Base-by-base conservation (phyloP, 2,329 filamentous ascomycete genomes). In the Penicillium sp. region DNA sequence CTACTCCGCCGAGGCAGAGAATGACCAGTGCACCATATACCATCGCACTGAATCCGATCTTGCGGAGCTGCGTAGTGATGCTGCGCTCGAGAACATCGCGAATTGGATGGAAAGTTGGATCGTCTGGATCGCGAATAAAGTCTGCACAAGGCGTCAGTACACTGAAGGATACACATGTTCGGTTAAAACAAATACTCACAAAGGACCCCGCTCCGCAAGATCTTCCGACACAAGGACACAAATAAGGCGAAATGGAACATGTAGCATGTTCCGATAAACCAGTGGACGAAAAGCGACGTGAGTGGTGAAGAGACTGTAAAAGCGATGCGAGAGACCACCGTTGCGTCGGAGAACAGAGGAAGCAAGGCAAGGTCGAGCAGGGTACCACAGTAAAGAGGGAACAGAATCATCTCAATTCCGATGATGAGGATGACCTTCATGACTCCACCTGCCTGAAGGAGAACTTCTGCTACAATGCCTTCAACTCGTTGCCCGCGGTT, bases 221-320 rank as follows among this genome's bases (percentile, higher is more conserved):
- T 96, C 76, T 96, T 96, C 57, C 94, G 87, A 73, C 94, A 99
- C 92, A 99, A 97, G 51, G 92, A 95, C 16, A 99, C 94, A 69
- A 99, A 99, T 3, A 99, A 82, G 5, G 94, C 94, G 70, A 99
- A 99, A 70, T 99, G 94, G 75, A 99, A 99, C 95, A 99, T 99
- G 73, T 99, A 99, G 58, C 92, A 95, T 3, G 94, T 99, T 45
- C 94, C 94, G 51, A 96, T 87, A 67, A 99, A 99, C 94, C 94
- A 99, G 71, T 99, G 94, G 47, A 97, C 88, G 70, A 99, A 99
- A 13, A 95, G 84, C 13, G 93, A 96, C 0, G 91, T 96, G 60
- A 93, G 81, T 0, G 94, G 94, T 55, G 87, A 90, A 55, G 85
- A 80, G 49, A 84, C 77, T 2, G 90, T 90, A 65, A 96, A 99